Base-by-base conservation (phyloP, 768 basidiomycete genomes). In the Trametes villosa region DNA sequence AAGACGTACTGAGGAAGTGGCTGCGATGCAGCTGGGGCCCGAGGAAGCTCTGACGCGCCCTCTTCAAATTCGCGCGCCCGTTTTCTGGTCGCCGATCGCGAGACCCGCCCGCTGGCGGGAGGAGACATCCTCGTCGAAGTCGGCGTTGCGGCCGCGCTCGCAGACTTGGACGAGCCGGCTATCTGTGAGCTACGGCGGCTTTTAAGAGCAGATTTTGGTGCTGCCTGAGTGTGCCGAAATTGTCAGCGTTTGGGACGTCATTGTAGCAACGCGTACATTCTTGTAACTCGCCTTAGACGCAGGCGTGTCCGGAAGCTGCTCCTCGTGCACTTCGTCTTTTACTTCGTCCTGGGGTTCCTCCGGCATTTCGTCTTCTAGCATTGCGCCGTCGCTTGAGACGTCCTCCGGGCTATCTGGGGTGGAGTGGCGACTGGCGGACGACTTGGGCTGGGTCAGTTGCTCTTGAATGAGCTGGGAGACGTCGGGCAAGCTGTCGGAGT, bases 21-120 rank as follows among this genome's bases (percentile, higher is more conserved):
- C 29, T 57, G 56, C 2, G 56, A 49, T n/a, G n/a, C n/a, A 13
- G 56, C 56, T 3, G 56, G 38, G 12, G 50, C 9, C 22, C 17
- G 47, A 9, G 36, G 38, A 2, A 42, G 36, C 29, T 57, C 56
- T 7, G 15, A 11, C 13, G 44, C 15, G 2, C 20, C 29, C 29
- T 47, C 47, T 3, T 20, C 53, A 24, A 26, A n/a, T 9, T 54
- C 53, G 9, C 40, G 40, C 12, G n/a, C 29, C 4, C 56, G 47
- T 36, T 57, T 57, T 15, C 22, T 47, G 6, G 36, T 12, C 29
- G 31, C 45, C 13, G 34, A 24, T 3, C n/a, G 52, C 3, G 9
- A 7, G 41, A 9, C 22, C 1, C 12, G 53, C 17, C 11, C n/a
- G 8, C 27, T 44, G 38, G 6, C 6, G 9, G 12, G 53, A 20